Base-by-base conservation (phyloP, 2,329 filamentous ascomycete species). In the Elsinoe fawcettii region DNA sequence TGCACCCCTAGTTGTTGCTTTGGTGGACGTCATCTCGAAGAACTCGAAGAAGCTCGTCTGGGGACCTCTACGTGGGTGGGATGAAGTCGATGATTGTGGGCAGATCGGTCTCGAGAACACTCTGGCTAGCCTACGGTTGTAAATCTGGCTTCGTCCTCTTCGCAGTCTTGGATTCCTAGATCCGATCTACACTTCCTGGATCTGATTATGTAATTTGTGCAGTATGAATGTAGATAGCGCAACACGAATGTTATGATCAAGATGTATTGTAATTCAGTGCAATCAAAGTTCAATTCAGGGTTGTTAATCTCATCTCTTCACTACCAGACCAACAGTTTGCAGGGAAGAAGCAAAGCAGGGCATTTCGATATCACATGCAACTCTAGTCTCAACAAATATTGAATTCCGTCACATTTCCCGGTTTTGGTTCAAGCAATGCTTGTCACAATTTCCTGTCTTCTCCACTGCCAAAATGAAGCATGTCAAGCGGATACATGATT, bases 41-140 rank as follows among this genome's bases (percentile, higher is more conserved):
- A 73, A 76, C 16, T 71, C 77, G 22, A 78, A 80, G 61, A 70
- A 69, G 39, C 75, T 90, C n/a, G 72, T 73, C 16, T 91, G 85
- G 85, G 87, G 87, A 0, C 80, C 83, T 0, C 76, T 83, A 63
- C 75, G 84, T 59, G 83, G 83, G 2, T 89, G 86, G 86, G 80
- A 76, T 0, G 77, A 83, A 53, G 75, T 75, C 5, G 71, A 73
- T 0, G 74, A 79, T 32, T 61, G 47, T 18, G 61, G 58, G 14
- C 46, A 55, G 49, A 57, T 61, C 20, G 55, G 59, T 8, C 23
- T 63, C 23, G 63, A 63, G 41, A 56, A 57, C 23, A 51, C 56
- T 6, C 53, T 63, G 56, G 62, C 62, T 20, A 14, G 49, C 9
- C 55, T 64, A 37, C 55, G 46, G n/a, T 43, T 62, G 11, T 60